Base-by-base conservation (phyloP, 345 rosid genomes). In the Ceriops zippeliana region DNA sequence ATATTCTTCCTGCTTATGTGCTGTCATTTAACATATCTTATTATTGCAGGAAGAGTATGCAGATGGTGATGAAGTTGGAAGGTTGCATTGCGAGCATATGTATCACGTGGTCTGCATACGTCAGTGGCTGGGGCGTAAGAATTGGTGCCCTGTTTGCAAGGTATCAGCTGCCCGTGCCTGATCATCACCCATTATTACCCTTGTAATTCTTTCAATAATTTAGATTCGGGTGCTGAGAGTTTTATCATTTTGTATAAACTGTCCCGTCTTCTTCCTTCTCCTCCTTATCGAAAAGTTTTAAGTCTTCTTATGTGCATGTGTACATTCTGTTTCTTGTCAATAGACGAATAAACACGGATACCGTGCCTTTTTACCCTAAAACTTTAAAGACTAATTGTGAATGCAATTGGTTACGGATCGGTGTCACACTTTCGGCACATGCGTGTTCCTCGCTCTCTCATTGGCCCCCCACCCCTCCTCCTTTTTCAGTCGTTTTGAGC, bases 91-190 rank as follows among this genome's bases (percentile, higher is more conserved):
- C 67, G 85, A 84, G 81, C 99, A 96, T 64, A 63, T 42, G 68
- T 92, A 87, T 77, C 97, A 96, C 57, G 13, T 79, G 52, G 74
- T 67, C 22, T 96, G 98, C 80, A 70, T 86, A 81, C 86, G 81
- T 30, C 88, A 85, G 76, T 96, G 99, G 99, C 82, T 90, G 77
- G 80, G 86, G 80, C 76, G 90, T 69, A 96, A 92, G 86, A 96
- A 87, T 42, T 90, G 99, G 98, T 90, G 99, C 73, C 97, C 99
- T 21, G 77, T 92, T 73, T 96, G 98, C 85, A 96, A 85, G 82
- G 79, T 87, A 35, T 66, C 86, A 17, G 97, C 87, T 27, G 86
- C 84, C 52, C 57, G 82, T 61, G 76, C 85, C 0, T 28, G 58
- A 1, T 72, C 87, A 17, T 47, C 78, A 22, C 38, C 68, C 66